Conservation (phyloP, 2,329 filamentous ascomycete species). For the Mariannaea sp. region DNA sequence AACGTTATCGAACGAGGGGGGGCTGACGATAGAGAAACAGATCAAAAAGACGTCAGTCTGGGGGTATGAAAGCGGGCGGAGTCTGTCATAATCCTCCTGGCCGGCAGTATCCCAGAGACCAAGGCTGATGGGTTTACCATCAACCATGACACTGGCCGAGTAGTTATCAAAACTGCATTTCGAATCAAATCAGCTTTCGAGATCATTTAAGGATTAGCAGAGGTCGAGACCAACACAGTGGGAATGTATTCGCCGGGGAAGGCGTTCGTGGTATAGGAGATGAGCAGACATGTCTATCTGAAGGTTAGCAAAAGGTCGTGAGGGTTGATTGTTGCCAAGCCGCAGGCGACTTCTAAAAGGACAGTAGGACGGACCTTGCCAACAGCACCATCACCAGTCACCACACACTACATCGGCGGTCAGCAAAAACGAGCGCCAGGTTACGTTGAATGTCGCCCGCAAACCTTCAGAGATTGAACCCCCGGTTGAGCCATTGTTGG, state of each 20-base stretch:
- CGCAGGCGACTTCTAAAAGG: constrained; percentile 2
- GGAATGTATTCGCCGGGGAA: constrained; percentile 99
- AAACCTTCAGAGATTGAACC: constrained; percentile 90
- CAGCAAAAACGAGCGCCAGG: constrained; percentile 35
- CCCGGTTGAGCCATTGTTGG: constrained; percentile 74
- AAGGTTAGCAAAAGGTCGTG: constrained; percentile 37
- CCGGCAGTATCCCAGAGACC: constrained; percentile 98
- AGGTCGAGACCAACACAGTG: constrained; percentile 76
- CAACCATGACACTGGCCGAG: constrained; percentile 98
- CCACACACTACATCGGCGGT: constrained; percentile 75
- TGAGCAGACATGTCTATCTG: constrained; percentile 90
- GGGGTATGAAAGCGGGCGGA: constrained; percentile 93
- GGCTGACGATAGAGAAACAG: constrained; percentile 98
- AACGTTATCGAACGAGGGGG: constrained; percentile 98
- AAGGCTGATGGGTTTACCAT: constrained; percentile 95
- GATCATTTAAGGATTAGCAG: not conserved
- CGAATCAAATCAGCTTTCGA: constrained; percentile 19
- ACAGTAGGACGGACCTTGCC: constrained; percentile 72
- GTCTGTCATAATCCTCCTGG: constrained; percentile 96
- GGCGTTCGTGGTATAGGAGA: constrained; percentile 98
- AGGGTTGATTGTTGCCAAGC: not conserved
- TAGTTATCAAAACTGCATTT: constrained; percentile 90
- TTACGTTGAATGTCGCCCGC: constrained; percentile 32
- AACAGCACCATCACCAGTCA: constrained; percentile 98
- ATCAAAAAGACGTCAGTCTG: constrained; percentile 99